Evolutionary conservation across 495 filamentous ascomycete species (phyloP), one percentile per base, ranked within the genome.

Genomic region (Parmelia sp.): DNA sequence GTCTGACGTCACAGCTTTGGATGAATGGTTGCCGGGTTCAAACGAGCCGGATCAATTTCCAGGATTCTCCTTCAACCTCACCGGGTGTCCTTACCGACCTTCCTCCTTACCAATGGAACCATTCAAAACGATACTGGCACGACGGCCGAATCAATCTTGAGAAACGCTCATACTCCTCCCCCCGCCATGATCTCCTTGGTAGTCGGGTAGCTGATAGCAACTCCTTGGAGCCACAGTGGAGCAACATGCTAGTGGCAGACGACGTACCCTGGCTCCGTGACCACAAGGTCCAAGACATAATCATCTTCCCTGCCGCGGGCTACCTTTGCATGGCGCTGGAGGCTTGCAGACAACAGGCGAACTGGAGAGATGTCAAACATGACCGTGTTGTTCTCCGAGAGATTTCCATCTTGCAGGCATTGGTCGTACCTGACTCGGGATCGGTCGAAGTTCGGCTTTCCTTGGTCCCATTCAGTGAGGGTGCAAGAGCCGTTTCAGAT

Each of bases 301-400:
- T 71, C 35, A 74, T 88, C 4, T 87, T 79, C 67, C 86, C 86
- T 3, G 77, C 76, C 60, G 78, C 84, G 21, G 83, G 80, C 7
- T 86, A 79, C 61, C 61, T 86, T 55, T 70, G 74, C 25, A 84
- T 85, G 79, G 84, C 80, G 4, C 67, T 86, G 2, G 84, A 88
- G 67, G 83, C 80, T 0, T 70, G 72, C 49, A 58, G 71, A 37
- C 79, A 82, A 57, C 21, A 65, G 33, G 27, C 58, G 10, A 3
- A 14, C 25, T 60, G 58, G 58, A 60, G n/a, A 25, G 40, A 8
- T 15, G n/a, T n/a, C n/a, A n/a, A n/a, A n/a, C n/a, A n/a, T n/a
- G n/a, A n/a, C n/a, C n/a, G n/a, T n/a, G n/a, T n/a, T n/a, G n/a
- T n/a, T n/a, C n/a, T n/a, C n/a, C n/a, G n/a, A 33, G 1, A 10